phyloP scores from a whole-genome alignment of 1,139 yeast species.

The Geotrichum carabidarum region DNA sequence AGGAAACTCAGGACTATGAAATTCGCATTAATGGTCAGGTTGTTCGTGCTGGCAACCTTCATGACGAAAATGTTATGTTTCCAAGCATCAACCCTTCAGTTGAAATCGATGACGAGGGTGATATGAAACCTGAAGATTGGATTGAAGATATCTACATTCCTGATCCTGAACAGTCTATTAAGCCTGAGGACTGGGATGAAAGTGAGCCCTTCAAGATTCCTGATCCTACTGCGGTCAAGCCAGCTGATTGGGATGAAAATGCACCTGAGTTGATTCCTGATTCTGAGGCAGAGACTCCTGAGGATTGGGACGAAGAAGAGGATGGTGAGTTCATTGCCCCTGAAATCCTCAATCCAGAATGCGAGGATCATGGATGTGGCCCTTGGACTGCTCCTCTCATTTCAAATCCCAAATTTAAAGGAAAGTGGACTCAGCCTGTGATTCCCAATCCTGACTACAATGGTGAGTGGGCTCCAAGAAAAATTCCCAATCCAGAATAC shows the following conservation, averaged over 20 bases:
- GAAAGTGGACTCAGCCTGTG: constrained; percentile 69
- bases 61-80: constrained; percentile 48
- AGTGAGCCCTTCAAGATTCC: constrained; percentile 54
- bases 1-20: constrained; percentile 62
- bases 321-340: constrained; percentile 83
- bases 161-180: constrained; percentile 56
- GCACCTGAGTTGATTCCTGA: constrained; percentile 56
- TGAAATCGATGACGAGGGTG: constrained; percentile 57
- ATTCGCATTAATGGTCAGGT: constrained; percentile 76
- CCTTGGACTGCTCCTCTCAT: constrained; percentile 60
- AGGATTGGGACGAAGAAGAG: constrained; percentile 79
- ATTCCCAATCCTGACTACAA: constrained; percentile 68
- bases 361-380: constrained; percentile 73
- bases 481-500: constrained; percentile 64
- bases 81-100: constrained; percentile 65
- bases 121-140: constrained; percentile 73
- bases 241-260: constrained; percentile 74
- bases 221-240: constrained; percentile 63
- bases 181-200: constrained; percentile 83
- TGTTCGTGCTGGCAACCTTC: constrained; percentile 61
- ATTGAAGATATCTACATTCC: constrained; percentile 60
- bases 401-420: constrained; percentile 64
- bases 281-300: constrained; percentile 61
- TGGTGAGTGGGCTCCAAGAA: constrained; percentile 74
- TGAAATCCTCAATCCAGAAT: constrained; percentile 63